Evolutionary conservation across 2,329 filamentous ascomycete species (phyloP), one percentile per base, ranked within the genome.

Genomic region (Trichoderma sp.): DNA sequence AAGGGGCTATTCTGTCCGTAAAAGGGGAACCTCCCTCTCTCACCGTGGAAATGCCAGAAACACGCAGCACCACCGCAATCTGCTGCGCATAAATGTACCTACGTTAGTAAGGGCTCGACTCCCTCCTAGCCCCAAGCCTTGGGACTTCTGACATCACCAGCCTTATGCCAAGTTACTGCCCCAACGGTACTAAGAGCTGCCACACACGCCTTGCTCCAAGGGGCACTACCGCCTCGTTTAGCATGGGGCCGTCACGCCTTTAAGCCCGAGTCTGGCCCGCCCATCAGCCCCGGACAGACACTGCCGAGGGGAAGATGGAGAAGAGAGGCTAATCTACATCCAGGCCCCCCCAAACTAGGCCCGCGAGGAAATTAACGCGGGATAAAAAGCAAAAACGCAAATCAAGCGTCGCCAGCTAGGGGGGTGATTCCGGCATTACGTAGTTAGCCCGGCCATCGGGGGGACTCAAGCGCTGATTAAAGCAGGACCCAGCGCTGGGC

Each of bases 271-370:
- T 10, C 63, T 49, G 47, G 56, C 35, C 63, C 62, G 62, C 62
- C 62, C 60, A 37, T 64, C 61, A 64, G 61, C 61, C 61, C 62
- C 55, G 63, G 63, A 58, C 29, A 58, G 47, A 58, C 53, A 66
- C 55, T 66, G 63, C 63, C 63, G 63, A 66, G 21, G 40, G 11
- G 27, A 43, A 24, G 24, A 21, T 13, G 14, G 10, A 27, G 16
- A 11, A n/a, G 19, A 29, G 29, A 21, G 29, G 29, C 53, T 66
- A 66, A 49, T n/a, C 37, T 40, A 19, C 37, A 40, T 40, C 37
- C 37, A 40, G 37, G 35, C 35, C 13, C 53, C 52, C 27, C n/a
- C n/a, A n/a, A 35, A n/a, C 31, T 11, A 8, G 33, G 31, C 49
- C 8, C n/a, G 24, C 10, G 21, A 29, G 24, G 49, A 19, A 40